Evolutionary conservation across 345 rosid genomes (phyloP).

Genomic region (Zanthoxylum bungeanum): DNA sequence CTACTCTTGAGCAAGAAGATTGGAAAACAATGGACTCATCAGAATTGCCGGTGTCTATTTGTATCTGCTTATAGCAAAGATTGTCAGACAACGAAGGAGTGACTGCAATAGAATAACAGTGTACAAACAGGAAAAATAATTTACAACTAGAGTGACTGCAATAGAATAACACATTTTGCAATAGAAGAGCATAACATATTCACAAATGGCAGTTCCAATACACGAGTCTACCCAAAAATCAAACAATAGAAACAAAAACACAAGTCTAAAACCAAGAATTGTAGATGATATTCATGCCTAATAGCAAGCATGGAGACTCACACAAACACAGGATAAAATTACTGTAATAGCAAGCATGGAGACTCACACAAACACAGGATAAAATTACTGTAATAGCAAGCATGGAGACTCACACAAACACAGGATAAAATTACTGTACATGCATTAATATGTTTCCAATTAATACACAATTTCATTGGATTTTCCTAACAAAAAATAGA

Average conservation of each 20-base stretch:
- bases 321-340: background rate
- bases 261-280: background rate
- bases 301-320: background rate
- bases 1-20: slow-evolving; percentile 65
- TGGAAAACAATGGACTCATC: slow-evolving; percentile 58
- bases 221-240: background rate
- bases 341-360: no score
- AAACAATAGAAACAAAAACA: background rate
- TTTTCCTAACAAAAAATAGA: background rate
- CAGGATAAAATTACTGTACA: no score
- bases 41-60: slow-evolving; percentile 64
- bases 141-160: no score
- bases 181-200: background rate
- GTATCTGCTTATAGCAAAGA: slow-evolving; percentile 48
- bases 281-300: background rate
- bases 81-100: slow-evolving; percentile 8
- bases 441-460: background rate
- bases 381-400: no score
- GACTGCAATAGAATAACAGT: background rate
- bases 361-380: no score
- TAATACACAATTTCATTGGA: background rate
- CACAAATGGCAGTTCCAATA: background rate
- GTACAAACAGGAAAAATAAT: background rate
- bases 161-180: background rate
- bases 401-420: no score